Conservation (phyloP, 2,329 filamentous ascomycete species). For the Bipolaris cookei region DNA sequence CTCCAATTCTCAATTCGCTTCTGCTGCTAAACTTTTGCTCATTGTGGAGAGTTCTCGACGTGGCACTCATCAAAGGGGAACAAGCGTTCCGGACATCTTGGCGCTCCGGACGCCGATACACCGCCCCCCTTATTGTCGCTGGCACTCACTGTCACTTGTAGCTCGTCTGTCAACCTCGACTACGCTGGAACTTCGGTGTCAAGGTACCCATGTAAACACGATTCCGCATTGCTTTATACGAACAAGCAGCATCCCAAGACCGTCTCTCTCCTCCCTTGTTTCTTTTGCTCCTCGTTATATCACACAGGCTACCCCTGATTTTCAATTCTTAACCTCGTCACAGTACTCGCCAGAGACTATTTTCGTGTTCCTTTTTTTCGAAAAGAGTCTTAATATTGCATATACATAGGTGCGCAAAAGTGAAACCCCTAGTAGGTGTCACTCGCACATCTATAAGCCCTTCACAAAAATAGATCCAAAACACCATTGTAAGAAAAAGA, state of each 20-base stretch:
- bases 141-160: background rate
- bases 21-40: background rate
- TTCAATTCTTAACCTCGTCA: background rate
- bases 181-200: background rate
- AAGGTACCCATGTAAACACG: background rate
- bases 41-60: background rate
- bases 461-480: conserved; percentile 14
- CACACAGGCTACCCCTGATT: background rate
- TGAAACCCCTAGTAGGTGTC: conserved; percentile 13
- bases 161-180: no score
- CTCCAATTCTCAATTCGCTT: background rate
- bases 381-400: conserved; percentile 32
- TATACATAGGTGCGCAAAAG: conserved; percentile 30
- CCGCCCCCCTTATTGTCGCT: conserved; percentile 1
- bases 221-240: background rate
- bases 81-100: conserved; percentile 1
- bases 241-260: background rate
- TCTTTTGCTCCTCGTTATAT: background rate
- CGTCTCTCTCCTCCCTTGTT: background rate
- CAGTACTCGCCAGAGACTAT: background rate
- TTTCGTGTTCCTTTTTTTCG: conserved; percentile 5
- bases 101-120: conserved; percentile 7
- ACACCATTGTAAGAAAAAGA: conserved; percentile 21
- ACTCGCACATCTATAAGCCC: background rate
- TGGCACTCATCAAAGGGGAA: background rate